Evolutionary conservation across 768 basidiomycete species (phyloP), one percentile per base, ranked within the genome.

Genomic region (Dioszegia aurantiaca): DNA sequence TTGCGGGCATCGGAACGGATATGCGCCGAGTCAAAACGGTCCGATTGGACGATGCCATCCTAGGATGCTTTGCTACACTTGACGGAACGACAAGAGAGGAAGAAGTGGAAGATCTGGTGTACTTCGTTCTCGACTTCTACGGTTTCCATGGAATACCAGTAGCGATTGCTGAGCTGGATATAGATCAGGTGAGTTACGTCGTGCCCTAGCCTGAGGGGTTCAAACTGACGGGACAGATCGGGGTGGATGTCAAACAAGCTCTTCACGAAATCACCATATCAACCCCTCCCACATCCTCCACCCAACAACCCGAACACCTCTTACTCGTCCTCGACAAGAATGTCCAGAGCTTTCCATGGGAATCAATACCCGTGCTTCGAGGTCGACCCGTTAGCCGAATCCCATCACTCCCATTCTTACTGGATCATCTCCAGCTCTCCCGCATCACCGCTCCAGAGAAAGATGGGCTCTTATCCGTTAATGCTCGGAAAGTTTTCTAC

Each of bases 61-160:
- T 98, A 28, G 83, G 87, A 62, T 90, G 90, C 74, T 90, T 99
- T 71, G 86, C 89, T 0, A 85, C 85, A 0, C 78, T 99, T 1
- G 85, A 88, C 1, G 85, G 89, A 0, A 84, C 85, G 67, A 90
- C 88, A 65, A 83, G 84, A 30, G 89, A 94, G 66, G 94, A 99
- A 72, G 95, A 99, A 70, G 80, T 97, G 9, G 95, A 98, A 74
- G 95, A 99, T 72, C 80, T 97, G 31, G 83, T 90, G 2, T 97
- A 92, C 73, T 97, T 94, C 78, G 82, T 97, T 30, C 80, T 98
- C 23, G 95, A 97, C 69, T 81, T 95, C 0, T 94, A 94, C 72
- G 91, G 94, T 70, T 89, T 94, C 78, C 87, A 92, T 61, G 93
- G 94, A 0, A 82, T 90, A 2, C 86, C 87, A 0, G 84, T 98